Base-by-base conservation (phyloP, 495 filamentous ascomycete species). In the Neurospora hispaniola region DNA sequence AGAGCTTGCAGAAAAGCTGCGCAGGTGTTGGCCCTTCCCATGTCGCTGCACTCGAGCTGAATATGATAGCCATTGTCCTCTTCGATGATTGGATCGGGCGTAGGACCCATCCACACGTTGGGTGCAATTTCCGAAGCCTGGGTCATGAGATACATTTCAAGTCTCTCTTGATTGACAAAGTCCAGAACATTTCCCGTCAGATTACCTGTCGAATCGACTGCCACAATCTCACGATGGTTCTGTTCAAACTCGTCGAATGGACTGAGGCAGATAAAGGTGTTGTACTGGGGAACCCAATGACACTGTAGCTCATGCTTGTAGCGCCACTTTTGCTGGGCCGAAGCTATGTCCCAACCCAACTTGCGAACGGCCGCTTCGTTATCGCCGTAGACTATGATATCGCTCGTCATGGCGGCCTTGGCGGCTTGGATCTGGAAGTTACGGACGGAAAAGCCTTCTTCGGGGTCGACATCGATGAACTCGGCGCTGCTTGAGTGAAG, bases 341-440 rank as follows among this genome's bases (percentile, higher is more conserved):
- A 79, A 3, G 92, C 89, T 44, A 97, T 87, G 69, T 89, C 86
- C 82, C 88, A 90, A 2, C 90, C 96, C 42, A 94, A 78, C 69
- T 86, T 86, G 23, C 90, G 81, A 9, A 94, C 85, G 18, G 90
- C 86, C 5, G 82, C 84, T 42, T 85, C 83, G 73, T 92, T 87
- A 72, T 94, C 91, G 9, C 92, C 92, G 81, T 99, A 99, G 14
- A 99, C 87, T 18, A 99, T 86, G 75, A 99, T 92, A 79, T 99
- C 96, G 5, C 93, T 96, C 35, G 97, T 86, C 73, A 91, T 89
- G 41, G 95, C 94, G 77, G 92, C 84, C 79, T 99, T 99, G 46
- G 91, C 92, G 3, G 93, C 89, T 78, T 99, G 96, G 59, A 98
- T 98, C 77, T 99, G 96, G 76, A 99, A 99, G 80, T 99, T 98